A percentile compares a stretch with the other conserved stretches of the same genome.
phyloP scores from a whole-genome alignment of 2,329 filamentous ascomycete species.

The Pyricularia pennisetigena region DNA sequence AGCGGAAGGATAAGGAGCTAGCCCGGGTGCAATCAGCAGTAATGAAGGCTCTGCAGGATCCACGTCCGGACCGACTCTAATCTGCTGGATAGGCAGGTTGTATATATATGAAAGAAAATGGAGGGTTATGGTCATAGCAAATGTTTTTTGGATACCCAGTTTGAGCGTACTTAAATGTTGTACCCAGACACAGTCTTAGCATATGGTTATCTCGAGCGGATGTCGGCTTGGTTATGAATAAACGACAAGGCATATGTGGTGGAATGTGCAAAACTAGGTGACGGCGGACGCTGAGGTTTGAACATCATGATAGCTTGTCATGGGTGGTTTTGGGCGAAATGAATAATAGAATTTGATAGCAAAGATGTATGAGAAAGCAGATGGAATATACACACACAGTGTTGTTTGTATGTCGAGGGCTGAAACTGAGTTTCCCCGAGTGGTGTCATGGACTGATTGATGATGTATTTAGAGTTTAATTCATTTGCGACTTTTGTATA shows the following conservation, averaged over 20 bases:
- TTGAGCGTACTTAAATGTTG: background rate
- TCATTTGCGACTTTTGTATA: no score
- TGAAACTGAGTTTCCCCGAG: no score
- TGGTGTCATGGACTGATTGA: no score
- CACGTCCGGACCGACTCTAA: background rate
- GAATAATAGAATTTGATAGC: no score
- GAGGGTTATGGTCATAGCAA: background rate
- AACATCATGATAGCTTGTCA: no score
- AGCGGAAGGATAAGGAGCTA: conserved; percentile 45
- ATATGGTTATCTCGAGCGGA: background rate
- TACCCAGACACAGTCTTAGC: background rate
- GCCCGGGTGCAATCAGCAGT: conserved; percentile 31
- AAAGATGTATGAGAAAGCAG: no score
- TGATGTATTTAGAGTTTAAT: no score
- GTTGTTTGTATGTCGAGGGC: no score
- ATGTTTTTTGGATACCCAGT: background rate
- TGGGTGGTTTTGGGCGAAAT: no score
- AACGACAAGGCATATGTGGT: no score
- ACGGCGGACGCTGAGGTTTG: background rate
- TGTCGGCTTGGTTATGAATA: background rate
- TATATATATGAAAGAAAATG: background rate
- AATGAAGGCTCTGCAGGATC: conserved; percentile 23
- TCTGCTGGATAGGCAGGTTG: background rate
- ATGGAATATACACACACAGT: no score
- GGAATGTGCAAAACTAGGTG: background rate